Conservation (phyloP, 2,329 filamentous ascomycete species). For the Thielaviopsis euricoi region DNA sequence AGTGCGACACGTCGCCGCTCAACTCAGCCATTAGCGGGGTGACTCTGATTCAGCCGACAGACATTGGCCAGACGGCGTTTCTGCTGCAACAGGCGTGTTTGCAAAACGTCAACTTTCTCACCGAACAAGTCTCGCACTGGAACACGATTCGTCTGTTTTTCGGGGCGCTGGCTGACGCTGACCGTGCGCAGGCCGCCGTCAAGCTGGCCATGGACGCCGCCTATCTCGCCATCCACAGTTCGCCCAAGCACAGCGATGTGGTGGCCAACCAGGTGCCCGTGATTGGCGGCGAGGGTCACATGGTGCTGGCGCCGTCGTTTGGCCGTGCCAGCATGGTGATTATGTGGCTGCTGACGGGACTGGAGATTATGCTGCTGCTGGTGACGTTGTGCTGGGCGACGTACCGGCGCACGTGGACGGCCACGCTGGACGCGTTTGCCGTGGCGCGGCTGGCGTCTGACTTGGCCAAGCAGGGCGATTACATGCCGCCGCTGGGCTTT, state of each 20-base stretch:
- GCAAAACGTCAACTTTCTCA: slow-evolving; percentile 2
- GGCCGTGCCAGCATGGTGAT: slow-evolving; percentile 2
- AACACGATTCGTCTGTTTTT: slow-evolving; percentile 9
- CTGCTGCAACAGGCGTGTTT: slow-evolving; percentile 5
- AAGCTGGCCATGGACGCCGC: slow-evolving; percentile 8
- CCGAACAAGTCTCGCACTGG: neutral
- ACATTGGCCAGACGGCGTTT: slow-evolving; percentile 6
- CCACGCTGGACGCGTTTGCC: slow-evolving; percentile 8
- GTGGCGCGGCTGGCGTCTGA: slow-evolving; percentile 5
- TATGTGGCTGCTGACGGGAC: slow-evolving; percentile 4
- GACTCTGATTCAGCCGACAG: slow-evolving; percentile 2
- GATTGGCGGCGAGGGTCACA: slow-evolving; percentile 8
- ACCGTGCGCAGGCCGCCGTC: neutral
- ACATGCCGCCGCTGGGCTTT: slow-evolving; percentile 2
- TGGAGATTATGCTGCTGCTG: slow-evolving; percentile 4
- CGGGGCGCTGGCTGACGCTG: neutral
- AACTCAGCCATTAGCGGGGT: slow-evolving; percentile 1
- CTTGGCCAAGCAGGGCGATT: neutral
- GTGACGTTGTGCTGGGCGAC: slow-evolving; percentile 1
- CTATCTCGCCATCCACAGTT: slow-evolving; percentile 6
- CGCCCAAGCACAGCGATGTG: neutral
- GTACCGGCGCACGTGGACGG: slow-evolving; percentile 6
- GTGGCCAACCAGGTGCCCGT: slow-evolving; percentile 7
- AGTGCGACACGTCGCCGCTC: slow-evolving; percentile 6
- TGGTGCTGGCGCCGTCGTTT: slow-evolving; percentile 4